Base-by-base conservation (phyloP, 139 green algal genomes). In the Microglena sp. region DNA sequence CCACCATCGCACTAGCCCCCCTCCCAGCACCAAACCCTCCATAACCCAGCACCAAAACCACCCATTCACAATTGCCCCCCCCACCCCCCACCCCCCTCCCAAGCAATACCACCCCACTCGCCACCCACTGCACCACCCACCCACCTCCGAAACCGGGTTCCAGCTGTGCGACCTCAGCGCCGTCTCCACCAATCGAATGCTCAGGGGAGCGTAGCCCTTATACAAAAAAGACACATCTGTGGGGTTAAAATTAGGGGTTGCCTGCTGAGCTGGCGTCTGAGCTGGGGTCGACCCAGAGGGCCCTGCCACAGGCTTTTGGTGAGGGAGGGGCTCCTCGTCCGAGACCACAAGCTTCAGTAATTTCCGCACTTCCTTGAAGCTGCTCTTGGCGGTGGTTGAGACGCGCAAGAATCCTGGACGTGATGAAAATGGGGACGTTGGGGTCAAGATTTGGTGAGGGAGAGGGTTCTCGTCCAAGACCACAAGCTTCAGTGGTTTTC, bases 201-300 rank as follows among this genome's bases (percentile, higher is more conserved):
- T 89, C 26, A 97, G 65, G 0, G 91, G 91, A 0, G 90, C 88
- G 56, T 97, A 96, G 46, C 91, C 86, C 64, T 81, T 77, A 53
- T 73, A 77, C 53, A 79, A 55, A 55, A 69, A 27, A 2, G 64
- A 71, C n/a, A 83, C 55, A 22, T 83, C 76, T 18, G 30, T 63
- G 2, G 71, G 71, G 43, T 33, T 64, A 29, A 58, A 68, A 28
- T 34, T 27, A n/a, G 58, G 21, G 5, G 15, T 22, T 18, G 15
- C 53, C 53, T 22, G 33, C 22, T 53, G n/a, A n/a, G n/a, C n/a
- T n/a, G n/a, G n/a, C n/a, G n/a, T n/a, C n/a, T n/a, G n/a, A n/a
- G n/a, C n/a, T n/a, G n/a, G n/a, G n/a, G n/a, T n/a, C n/a, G n/a
- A n/a, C n/a, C n/a, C n/a, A n/a, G n/a, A n/a, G n/a, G n/a, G n/a